Base-by-base conservation (phyloP, 1,284 basidiomycete species). In the Malassezia cuniculi region DNA sequence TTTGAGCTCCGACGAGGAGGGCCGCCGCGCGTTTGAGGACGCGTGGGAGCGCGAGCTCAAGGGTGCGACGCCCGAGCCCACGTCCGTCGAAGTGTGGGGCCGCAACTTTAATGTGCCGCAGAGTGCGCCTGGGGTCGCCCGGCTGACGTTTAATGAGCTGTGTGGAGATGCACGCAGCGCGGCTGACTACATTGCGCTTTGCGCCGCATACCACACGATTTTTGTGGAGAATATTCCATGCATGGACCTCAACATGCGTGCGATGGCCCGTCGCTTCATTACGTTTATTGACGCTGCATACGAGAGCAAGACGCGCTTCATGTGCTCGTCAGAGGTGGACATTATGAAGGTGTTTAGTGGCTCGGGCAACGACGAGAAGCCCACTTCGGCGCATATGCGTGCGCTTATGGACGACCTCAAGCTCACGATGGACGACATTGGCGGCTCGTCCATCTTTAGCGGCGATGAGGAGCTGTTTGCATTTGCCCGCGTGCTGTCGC, bases 151-250 rank as follows among this genome's bases (percentile, higher is more conserved):
- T 65, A 66, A 77, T 15, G 78, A 90, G 55, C 73, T 99, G 14
- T 99, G 93, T 66, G 85, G 84, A 5, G 76, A 78, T 53, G 84
- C 90, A 1, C 71, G 90, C 56, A 84, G 82, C 53, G 90, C 93
- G 12, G 85, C 86, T 5, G 93, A 99, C 69, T 99, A 95, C 69
- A 70, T 99, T 28, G 86, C 94, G 70, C 78, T 99, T 43, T 93
- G 89, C 19, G 78, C 78, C 57, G 78, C 73, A 28, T 99, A 93
- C 64, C 73, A 75, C 32, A 89, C 85, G 6, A 74, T 99, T 25
- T 95, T 99, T 65, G 71, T 99, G 27, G 72, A 80, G 27, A 80
- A 84, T 54, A 77, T 97, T 16, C 85, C 84, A 28, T 50, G 82
- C 71, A 81, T 99, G 78, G 81, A 79, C 1, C 67, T 95, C 51